These are phyloP conservation scores for Aspergillus saccharolyticus DNA, from an alignment of 495 filamentous ascomycete species.

Conservation along the genomic window DNA sequence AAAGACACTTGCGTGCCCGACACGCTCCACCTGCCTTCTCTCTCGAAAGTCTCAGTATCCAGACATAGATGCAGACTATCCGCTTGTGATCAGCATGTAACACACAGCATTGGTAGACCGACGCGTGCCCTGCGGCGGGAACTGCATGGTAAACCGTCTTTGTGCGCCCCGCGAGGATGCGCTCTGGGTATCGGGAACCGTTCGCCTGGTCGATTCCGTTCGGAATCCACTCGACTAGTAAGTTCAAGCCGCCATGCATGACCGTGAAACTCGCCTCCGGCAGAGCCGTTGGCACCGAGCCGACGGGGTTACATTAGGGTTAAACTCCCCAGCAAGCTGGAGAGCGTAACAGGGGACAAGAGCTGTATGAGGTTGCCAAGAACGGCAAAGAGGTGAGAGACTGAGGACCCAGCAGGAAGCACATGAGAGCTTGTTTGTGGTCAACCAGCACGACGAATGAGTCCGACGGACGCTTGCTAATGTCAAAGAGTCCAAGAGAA, in stretches of 20 bases:
- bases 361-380: constrained; percentile 29
- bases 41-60: constrained; percentile 17
- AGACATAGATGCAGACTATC: constrained; percentile 31
- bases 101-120: constrained; percentile 43
- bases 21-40: constrained; percentile 37
- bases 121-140: constrained; percentile 36
- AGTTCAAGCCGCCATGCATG: constrained; percentile 31
- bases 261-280: constrained; percentile 31
- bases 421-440: background rate
- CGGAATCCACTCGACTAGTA: constrained; percentile 28
- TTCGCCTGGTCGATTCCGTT: constrained; percentile 30
- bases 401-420: background rate
- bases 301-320: constrained; percentile 36
- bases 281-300: constrained; percentile 24
- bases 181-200: constrained; percentile 39
- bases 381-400: constrained; percentile 23
- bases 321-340: constrained; percentile 31
- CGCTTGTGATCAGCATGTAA: constrained; percentile 36
- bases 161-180: constrained; percentile 18
- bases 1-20: constrained; percentile 16
- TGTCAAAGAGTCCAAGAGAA: background rate
- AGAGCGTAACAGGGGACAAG: constrained; percentile 27
- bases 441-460: background rate
- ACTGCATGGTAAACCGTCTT: constrained; percentile 46
- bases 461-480: background rate